A percentile compares a stretch with the other conserved stretches of the same genome.
Evolutionary conservation across 176 grass and related monocot genomes (phyloP).

Genomic region (Alopecurus myosuroides): DNA sequence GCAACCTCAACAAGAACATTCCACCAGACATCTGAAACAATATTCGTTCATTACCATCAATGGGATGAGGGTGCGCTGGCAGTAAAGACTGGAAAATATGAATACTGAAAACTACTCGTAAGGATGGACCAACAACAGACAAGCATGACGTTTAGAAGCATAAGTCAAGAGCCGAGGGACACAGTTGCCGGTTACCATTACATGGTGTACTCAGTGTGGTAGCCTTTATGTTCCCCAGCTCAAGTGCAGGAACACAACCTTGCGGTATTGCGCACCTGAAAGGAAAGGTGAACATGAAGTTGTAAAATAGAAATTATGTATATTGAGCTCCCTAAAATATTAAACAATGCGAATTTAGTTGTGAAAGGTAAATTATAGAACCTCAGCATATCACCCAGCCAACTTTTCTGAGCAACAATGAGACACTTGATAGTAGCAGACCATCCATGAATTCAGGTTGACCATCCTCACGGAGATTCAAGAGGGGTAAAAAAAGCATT

Average conservation of each 20-base stretch:
- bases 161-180: conserved; percentile 5
- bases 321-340: not conserved
- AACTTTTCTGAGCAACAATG: conserved; percentile 43
- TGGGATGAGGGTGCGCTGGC: not conserved
- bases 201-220: conserved; percentile 55
- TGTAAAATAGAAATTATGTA: conserved; percentile 3
- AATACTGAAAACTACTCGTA: not conserved
- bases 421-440: conserved; percentile 68
- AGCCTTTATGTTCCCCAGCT: conserved; percentile 56
- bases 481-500: conserved; percentile 49
- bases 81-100: not conserved
- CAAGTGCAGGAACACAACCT: conserved; percentile 44
- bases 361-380: conserved; percentile 17
- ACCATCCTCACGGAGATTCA: conserved; percentile 48
- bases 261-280: conserved; percentile 42
- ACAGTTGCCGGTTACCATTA: conserved; percentile 69
- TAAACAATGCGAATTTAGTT: not conserved
- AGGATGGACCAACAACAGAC: not conserved
- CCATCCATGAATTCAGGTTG: conserved; percentile 37
- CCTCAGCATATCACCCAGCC: conserved; percentile 64
- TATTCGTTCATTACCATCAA: not conserved
- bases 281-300: conserved; percentile 16
- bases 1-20: conserved; percentile 76
- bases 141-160: not conserved
- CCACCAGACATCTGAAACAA: conserved; percentile 70